Evolutionary conservation across 192 early-diverging fungal species (phyloP), one percentile per base, ranked within the genome.

Genomic region (Gamsiella multidivaricata): DNA sequence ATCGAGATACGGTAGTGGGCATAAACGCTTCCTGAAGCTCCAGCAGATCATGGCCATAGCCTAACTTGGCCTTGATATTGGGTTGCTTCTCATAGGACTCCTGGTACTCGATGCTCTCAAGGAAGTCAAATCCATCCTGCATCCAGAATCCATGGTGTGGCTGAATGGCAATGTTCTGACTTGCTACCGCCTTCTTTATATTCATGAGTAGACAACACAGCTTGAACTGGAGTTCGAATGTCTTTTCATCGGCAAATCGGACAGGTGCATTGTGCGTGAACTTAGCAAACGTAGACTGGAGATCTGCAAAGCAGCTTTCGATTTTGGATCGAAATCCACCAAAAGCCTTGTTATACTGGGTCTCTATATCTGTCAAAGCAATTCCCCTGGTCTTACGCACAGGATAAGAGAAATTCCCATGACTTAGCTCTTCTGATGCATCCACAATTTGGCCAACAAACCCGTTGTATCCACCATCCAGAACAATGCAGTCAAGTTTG

Each of bases 281-380:
- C 54, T 37, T 56, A 17, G 54, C 37, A 34, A 56, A 56, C 5
- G 54, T 56, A 14, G 54, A 36, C 54, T 56, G 54, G 32, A 56
- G 33, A 29, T 56, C 54, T 34, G 32, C 20, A 28, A 53, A 53
- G 31, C 9, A 53, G 26, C 41, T 22, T 37, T 47, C 43, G 2
- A 61, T 61, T 2, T 45, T 18, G 25, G 42, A 61, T 39, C 58
- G 58, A 47, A 47, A 61, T 34, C 25, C 36, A n/a, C 58, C 28
- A 37, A 61, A 61, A 12, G 22, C 36, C 15, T 61, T 37, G 47
- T 47, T 61, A 31, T 47, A 61, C 22, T 26, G 34, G 17, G 32
- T 31, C 29, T 61, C 58, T 61, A 47, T 14, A 17, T 8, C 6
- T 23, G 36, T 58, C 55, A 41, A 6, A 4, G 55, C 55, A 26